Base-by-base conservation (phyloP, 2,329 filamentous ascomycete genomes). In the Pezicula neosporulosa region DNA sequence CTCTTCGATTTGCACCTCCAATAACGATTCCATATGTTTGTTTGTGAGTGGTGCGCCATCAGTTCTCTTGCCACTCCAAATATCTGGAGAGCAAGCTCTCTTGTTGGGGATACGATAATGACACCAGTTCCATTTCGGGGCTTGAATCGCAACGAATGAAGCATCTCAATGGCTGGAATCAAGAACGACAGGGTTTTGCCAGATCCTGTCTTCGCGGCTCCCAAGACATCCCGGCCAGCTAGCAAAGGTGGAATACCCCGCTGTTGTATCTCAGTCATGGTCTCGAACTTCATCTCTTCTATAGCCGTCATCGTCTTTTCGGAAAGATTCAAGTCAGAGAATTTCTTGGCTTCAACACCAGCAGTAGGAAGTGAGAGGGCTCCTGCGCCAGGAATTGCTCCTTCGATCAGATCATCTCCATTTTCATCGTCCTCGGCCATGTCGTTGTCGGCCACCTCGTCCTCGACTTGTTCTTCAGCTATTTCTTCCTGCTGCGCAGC, bases 121-220 rank as follows among this genome's bases (percentile, higher is more conserved):
- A 93, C 93, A 65, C 94, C 94, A 44, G 90, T 93, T 56, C 88
- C 93, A 70, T 97, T 97, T 65, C 93, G 80, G 18, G 92, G 93
- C 77, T 97, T 97, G 80, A 97, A 97, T 56, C 87, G 83, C 62
- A 99, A 79, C 15, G 91, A 85, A 66, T 86, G 85, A 54, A 99
- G 80, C 85, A 97, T 95, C 73, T 97, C 94, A 37, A 97, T 80
- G 2, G 92, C 92, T 16, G 94, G 94, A 52, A 97, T 92, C 55
- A 99, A 77, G 73, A 99, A 99, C 3, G 93, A 87, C 54, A 97
- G 73, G 1, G 94, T 99, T 77, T 99, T 99, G 67, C 94, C 94
- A 19, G 90, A 95, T 41, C 92, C 92, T 3, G 92, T 97, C 78
- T 97, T 97, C 47, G 94, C 94, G 30, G 93, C 93, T 63, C 94